These are phyloP conservation scores for Leptomonas seymouri DNA, from an alignment of 208 protist genomes.

Conservation along the genomic window DNA sequence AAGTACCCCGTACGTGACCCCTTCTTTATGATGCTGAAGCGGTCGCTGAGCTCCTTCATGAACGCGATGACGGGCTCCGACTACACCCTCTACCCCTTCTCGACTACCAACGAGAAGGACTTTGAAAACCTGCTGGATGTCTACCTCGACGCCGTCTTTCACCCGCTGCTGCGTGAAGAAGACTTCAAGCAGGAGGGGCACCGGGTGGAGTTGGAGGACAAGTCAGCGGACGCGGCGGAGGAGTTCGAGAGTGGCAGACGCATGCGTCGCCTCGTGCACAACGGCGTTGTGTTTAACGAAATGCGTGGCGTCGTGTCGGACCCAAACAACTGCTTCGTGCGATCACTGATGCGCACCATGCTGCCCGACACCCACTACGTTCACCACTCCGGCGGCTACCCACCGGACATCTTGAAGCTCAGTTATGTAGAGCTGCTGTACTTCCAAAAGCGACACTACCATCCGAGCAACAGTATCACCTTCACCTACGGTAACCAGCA, in stretches of 20 bases:
- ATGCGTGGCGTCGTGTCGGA: conserved; percentile 94
- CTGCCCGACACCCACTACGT: conserved; percentile 91
- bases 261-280: conserved; percentile 62
- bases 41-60: conserved; percentile 93
- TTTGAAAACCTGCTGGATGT: conserved; percentile 93
- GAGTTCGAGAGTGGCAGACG: conserved; percentile 13
- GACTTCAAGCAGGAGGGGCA: conserved; percentile 94
- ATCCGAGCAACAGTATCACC: conserved; percentile 92
- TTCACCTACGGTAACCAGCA: conserved; percentile 88
- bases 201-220: conserved; percentile 78
- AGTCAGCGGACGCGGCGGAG: conserved; percentile 10
- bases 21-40: conserved; percentile 93
- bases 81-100: conserved; percentile 95
- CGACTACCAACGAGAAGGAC: conserved; percentile 92
- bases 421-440: conserved; percentile 87
- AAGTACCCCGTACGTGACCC: conserved; percentile 95
- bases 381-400: conserved; percentile 90
- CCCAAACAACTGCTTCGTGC: conserved; percentile 77
- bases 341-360: conserved; percentile 69
- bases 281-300: conserved; percentile 95
- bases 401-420: conserved; percentile 83
- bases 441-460: conserved; percentile 91
- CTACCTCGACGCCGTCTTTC: conserved; percentile 94
- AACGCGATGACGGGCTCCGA: conserved; percentile 94
- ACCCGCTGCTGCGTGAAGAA: conserved; percentile 85